Conservation (phyloP, 2,329 filamentous ascomycete genomes). For the Colletotrichum tropicale region DNA sequence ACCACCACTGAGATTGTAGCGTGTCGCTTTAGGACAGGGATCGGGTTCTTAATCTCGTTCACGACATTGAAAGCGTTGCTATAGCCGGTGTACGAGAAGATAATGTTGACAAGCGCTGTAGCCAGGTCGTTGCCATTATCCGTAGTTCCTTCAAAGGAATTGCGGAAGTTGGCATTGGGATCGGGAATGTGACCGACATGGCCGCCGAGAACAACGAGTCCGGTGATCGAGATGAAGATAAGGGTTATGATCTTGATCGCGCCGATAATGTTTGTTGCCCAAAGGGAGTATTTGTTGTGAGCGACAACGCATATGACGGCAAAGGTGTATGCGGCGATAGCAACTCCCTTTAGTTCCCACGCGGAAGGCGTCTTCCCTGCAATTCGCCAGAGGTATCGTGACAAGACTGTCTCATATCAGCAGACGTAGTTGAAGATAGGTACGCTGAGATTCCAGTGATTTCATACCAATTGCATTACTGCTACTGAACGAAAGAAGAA, state of each 20-base stretch:
- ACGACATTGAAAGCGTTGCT: slow-evolving; percentile 66
- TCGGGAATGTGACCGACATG: slow-evolving; percentile 32
- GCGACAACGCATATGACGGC: slow-evolving; percentile 57
- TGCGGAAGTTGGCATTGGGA: slow-evolving; percentile 36
- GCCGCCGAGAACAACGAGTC: slow-evolving; percentile 61
- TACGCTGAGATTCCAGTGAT: background rate
- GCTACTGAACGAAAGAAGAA: slow-evolving; percentile 68
- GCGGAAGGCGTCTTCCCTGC: slow-evolving; percentile 50
- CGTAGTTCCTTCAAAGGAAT: slow-evolving; percentile 38
- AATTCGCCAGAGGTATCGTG: slow-evolving; percentile 66
- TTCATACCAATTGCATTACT: slow-evolving; percentile 62
- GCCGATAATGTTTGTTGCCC: slow-evolving; percentile 60
- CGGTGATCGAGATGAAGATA: slow-evolving; percentile 65
- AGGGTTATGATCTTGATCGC: slow-evolving; percentile 65
- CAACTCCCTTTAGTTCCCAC: slow-evolving; percentile 72
- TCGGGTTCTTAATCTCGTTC: slow-evolving; percentile 66
- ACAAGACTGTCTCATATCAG: slow-evolving; percentile 48
- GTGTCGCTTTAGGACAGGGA: slow-evolving; percentile 57
- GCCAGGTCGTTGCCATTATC: slow-evolving; percentile 40
- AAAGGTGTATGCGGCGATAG: slow-evolving; percentile 65
- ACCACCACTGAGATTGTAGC: slow-evolving; percentile 54
- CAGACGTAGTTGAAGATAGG: background rate
- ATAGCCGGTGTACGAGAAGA: slow-evolving; percentile 63
- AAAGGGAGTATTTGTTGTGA: slow-evolving; percentile 62
- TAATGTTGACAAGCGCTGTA: slow-evolving; percentile 60